Evolutionary conservation across 176 grass and related monocot species (phyloP).

Genomic region (Hsuehochloa calcarea): DNA sequence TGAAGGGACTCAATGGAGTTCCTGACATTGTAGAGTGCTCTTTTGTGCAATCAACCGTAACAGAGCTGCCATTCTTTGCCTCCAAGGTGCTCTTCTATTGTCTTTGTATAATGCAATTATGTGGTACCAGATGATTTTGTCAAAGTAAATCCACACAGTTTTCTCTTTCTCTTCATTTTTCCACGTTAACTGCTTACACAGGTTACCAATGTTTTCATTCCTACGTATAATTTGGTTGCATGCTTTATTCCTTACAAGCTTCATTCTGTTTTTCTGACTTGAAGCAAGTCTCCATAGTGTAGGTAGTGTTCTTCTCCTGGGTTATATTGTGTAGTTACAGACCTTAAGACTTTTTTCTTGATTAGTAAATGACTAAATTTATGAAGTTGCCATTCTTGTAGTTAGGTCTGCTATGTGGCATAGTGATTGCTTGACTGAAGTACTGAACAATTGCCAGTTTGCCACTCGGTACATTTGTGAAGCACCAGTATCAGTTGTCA

Average conservation of each 20-base stretch:
- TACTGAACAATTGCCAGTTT: neutral
- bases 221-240: neutral
- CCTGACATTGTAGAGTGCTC: slow-evolving; percentile 84
- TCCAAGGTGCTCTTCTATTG: slow-evolving; percentile 61
- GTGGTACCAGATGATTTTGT: neutral
- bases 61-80: slow-evolving; percentile 93
- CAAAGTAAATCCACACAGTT: neutral
- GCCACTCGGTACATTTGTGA: neutral
- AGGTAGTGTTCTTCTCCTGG: neutral
- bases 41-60: slow-evolving; percentile 91
- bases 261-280: neutral
- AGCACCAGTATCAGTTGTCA: neutral
- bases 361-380: neutral
- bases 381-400: neutral
- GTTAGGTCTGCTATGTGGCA: neutral
- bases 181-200: neutral
- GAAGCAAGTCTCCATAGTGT: neutral
- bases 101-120: neutral
- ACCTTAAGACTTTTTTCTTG: neutral
- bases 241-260: neutral
- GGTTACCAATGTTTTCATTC: neutral
- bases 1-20: slow-evolving; percentile 93
- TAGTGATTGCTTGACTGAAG: neutral
- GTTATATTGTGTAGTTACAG: neutral
- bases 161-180: neutral